Evolutionary conservation across 768 basidiomycete species (phyloP), one percentile per base, ranked within the genome.

Genomic region (Tulasnella sp.): DNA sequence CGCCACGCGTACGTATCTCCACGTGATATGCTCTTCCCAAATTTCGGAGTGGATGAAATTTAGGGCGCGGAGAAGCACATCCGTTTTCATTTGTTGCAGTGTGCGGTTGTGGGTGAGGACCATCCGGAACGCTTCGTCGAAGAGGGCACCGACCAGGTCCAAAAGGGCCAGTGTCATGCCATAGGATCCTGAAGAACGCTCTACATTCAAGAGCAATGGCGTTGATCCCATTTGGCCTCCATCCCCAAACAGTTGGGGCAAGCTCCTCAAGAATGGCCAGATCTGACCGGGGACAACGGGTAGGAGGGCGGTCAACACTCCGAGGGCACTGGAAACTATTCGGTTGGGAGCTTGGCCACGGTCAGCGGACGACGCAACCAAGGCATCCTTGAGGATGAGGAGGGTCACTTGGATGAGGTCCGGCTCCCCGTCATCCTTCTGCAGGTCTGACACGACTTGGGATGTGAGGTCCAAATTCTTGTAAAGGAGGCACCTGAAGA

Each of bases 181-280:
- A 82, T 97, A 94, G 79, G 89, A 87, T 16, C 93, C 93, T 4
- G 90, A 88, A 42, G 90, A 85, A 29, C 93, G 87, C 83, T 95
- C 92, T 4, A 89, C 84, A 0, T 91, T 87, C 79, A 97, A 85
- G n/a, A 91, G 89, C 61, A 88, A 86, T 4, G 91, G 89, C 5
- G 89, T 89, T 79, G 89, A 89, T 13, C 89, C 90, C 40, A 87
- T 84, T 67, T 86, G 86, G 16, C 77, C 55, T 37, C 37, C 35
- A 35, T 89, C 90, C 6, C 92, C 91, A 81, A 97, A 94, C 37
- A 98, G 87, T 29, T 90, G 88, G 0, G 88, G 86, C 0, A 94
- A 92, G 6, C 92, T 92, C 16, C 94, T 91, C 26, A 96, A 88
- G 81, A 93, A 96, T 13, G 95, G 86, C 95, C 95, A 97, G 32